Base-by-base conservation (phyloP, 2,329 filamentous ascomycete species). In the Cordyceps javanica region DNA sequence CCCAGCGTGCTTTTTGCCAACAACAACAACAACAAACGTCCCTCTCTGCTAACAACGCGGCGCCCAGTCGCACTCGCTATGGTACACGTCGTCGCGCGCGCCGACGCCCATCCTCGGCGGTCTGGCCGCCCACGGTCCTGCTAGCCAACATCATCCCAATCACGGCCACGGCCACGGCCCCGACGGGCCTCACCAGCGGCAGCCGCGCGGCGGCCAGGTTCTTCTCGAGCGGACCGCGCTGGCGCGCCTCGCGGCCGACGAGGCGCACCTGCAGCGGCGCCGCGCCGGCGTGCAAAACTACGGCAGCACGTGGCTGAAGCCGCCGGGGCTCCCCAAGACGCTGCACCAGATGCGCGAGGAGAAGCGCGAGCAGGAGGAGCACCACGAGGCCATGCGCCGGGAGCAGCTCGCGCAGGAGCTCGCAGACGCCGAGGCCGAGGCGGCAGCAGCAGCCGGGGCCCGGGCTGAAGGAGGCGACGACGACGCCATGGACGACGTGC, bases 301-400 rank as follows among this genome's bases (percentile, higher is more conserved):
- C 68, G 94, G 94, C 60, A 89, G 87, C 63, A 83, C 82, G 45
- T 99, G 94, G 94, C 86, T 99, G 57, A 89, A 88, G 59, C 94
- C 94, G 0, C 91, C 91, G 0, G 94, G 93, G 8, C 81, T 96
- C 57, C 72, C 85, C 58, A 99, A 97, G 78, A 96, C 93, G 1
- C 83, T 96, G 60, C 87, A 95, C 68, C 91, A 95, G 61, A 83
- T 91, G 74, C 87, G 89, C 42, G 94, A 99, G 73, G 94, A 99
- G 75, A 85, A 87, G 63, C 83, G 89, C 11, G 94, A 99, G 75
- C 82, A 89, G 57, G 88, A 93, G 69, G 94, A 99, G 72, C 89
- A 92, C 60, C 83, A 89, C 61, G 86, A 89, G 67, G 82, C 88
- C 2, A 75, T 90, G 70, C 78, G 88, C 23, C 79, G 88, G 30